Evolutionary conservation across 2,329 filamentous ascomycete genomes (phyloP).

Genomic region (Pezizomycotina sp.): DNA sequence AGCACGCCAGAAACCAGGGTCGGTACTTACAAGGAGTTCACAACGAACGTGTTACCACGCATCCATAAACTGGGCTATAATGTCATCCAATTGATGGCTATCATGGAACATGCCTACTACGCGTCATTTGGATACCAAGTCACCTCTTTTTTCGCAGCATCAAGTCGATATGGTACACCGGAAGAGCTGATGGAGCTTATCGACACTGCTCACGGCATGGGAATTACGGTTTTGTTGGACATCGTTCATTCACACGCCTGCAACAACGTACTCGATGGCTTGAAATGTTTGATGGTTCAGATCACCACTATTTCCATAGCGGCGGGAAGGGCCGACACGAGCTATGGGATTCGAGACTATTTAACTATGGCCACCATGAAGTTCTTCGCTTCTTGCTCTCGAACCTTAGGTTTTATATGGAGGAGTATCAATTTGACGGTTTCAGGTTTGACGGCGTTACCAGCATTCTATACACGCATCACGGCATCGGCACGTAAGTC

Average conservation of each 20-base stretch:
- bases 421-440: slow-evolving; percentile 89
- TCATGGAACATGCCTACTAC: slow-evolving; percentile 99
- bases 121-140: slow-evolving; percentile 97
- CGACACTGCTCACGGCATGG: slow-evolving; percentile 82
- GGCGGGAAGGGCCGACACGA: slow-evolving; percentile 75
- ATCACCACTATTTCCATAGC: slow-evolving; percentile 89
- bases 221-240: slow-evolving; percentile 78
- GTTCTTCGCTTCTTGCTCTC: slow-evolving; percentile 90
- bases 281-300: slow-evolving; percentile 94
- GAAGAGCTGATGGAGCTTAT: slow-evolving; percentile 95
- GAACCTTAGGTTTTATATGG: slow-evolving; percentile 97
- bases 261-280: slow-evolving; percentile 86
- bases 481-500: slow-evolving; percentile 86
- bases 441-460: slow-evolving; percentile 97
- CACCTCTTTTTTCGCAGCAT: slow-evolving; percentile 97
- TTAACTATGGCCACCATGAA: slow-evolving; percentile 93
- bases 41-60: slow-evolving; percentile 71
- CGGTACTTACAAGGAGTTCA: slow-evolving; percentile 95
- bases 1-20: slow-evolving; percentile 80
- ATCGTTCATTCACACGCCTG: slow-evolving; percentile 96
- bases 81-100: slow-evolving; percentile 92
- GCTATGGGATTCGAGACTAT: slow-evolving; percentile 87
- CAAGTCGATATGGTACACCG: slow-evolving; percentile 81
- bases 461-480: slow-evolving; percentile 91
- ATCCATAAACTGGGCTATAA: slow-evolving; percentile 90